These are phyloP conservation scores for Phialophora tarda DNA, from an alignment of 2,329 filamentous ascomycete genomes.

Conservation along the genomic window DNA sequence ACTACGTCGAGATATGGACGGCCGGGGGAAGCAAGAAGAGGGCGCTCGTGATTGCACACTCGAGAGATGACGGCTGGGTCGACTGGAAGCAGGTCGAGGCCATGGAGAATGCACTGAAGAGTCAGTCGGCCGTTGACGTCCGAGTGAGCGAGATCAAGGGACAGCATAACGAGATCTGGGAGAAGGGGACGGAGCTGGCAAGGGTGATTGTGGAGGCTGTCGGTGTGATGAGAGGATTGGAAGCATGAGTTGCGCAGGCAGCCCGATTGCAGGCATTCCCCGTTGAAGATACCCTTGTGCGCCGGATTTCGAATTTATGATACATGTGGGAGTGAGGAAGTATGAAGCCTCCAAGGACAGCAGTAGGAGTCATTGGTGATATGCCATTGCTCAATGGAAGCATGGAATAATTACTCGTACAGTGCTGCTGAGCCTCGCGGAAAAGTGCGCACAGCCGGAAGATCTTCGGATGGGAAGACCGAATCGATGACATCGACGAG, in stretches of 20 bases:
- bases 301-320: not conserved
- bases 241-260: not conserved
- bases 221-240: slow-evolving; percentile 24
- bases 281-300: not conserved
- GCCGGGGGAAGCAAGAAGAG: slow-evolving; percentile 45
- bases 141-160: slow-evolving; percentile 44
- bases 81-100: slow-evolving; percentile 46
- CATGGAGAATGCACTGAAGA: slow-evolving; percentile 60
- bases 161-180: slow-evolving; percentile 52
- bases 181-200: slow-evolving; percentile 49
- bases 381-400: not conserved
- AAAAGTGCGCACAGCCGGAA: not conserved
- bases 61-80: slow-evolving; percentile 50
- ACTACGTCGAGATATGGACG: slow-evolving; percentile 36
- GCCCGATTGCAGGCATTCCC: not conserved
- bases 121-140: slow-evolving; percentile 47
- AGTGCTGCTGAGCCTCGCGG: not conserved
- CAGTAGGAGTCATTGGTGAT: not conserved
- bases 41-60: slow-evolving; percentile 50
- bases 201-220: slow-evolving; percentile 42
- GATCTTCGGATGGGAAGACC: not conserved
- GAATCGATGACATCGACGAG: not conserved
- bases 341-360: not conserved
- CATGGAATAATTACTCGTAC: not conserved
- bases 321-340: not conserved